Conservation (phyloP, 1,284 basidiomycete species). For the Hemileia vastatrix region DNA sequence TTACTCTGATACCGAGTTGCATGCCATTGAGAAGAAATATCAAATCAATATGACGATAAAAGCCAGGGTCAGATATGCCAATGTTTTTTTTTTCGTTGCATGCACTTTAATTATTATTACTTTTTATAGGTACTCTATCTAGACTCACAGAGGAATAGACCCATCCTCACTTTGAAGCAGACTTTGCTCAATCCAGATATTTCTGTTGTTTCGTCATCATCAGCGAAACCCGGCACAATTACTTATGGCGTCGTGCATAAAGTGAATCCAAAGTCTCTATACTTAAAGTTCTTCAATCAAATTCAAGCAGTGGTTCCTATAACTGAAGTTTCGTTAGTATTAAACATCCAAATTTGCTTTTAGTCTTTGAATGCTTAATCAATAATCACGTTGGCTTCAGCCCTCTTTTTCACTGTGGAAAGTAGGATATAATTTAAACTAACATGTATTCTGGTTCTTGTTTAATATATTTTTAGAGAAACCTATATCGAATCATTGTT, state of each 20-base stretch:
- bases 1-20: slow-evolving; percentile 85
- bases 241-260: slow-evolving; percentile 76
- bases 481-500: slow-evolving; percentile 56
- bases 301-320: slow-evolving; percentile 71
- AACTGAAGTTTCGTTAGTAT: slow-evolving; percentile 63
- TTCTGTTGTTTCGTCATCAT: slow-evolving; percentile 60
- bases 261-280: slow-evolving; percentile 63
- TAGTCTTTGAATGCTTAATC: no score
- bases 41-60: slow-evolving; percentile 74
- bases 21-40: slow-evolving; percentile 85
- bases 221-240: slow-evolving; percentile 62
- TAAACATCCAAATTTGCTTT: no score
- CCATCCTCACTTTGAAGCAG: slow-evolving; percentile 85
- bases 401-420: neutral
- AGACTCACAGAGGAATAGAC: slow-evolving; percentile 68
- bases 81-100: neutral
- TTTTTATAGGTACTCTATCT: slow-evolving; percentile 64
- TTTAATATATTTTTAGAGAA: slow-evolving; percentile 52
- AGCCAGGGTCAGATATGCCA: slow-evolving; percentile 57
- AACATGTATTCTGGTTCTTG: slow-evolving; percentile 28
- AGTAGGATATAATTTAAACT: slow-evolving; percentile 8
- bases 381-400: neutral
- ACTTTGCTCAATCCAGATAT: slow-evolving; percentile 71
- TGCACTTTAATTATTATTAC: neutral
- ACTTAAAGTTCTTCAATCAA: slow-evolving; percentile 85